Evolutionary conservation across 1,284 basidiomycete genomes (phyloP).

Genomic region (Apiotrichum akiyoshidainum): DNA sequence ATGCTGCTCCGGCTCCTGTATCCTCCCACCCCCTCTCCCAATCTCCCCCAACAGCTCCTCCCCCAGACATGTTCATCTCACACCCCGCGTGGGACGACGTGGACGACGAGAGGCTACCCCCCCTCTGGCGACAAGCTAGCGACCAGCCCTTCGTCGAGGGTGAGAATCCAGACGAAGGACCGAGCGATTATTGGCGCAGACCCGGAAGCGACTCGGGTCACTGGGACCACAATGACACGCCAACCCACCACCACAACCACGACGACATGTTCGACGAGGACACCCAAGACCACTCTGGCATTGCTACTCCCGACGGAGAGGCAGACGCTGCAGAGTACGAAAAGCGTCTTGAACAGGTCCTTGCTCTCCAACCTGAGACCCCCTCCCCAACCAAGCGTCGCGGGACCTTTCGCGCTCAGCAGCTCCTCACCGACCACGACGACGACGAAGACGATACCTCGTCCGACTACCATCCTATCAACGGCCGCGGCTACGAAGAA

Average conservation of each 20-base stretch:
- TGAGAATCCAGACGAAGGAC: constrained; percentile 15
- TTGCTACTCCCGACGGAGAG: constrained; percentile 1
- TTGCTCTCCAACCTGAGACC: constrained; percentile 8
- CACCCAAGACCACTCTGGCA: background rate
- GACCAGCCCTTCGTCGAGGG: constrained; percentile 5
- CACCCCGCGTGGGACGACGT: constrained; percentile 1
- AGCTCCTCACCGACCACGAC: background rate
- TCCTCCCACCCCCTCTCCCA: background rate
- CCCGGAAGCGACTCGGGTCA: background rate
- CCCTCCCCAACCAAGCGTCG: constrained; percentile 14
- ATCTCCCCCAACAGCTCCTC: background rate
- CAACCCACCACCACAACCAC: too few relatives aligned
- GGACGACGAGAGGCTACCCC: constrained; percentile 4
- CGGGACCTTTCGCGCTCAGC: background rate
- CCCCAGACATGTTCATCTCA: background rate
- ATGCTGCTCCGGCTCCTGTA: background rate
- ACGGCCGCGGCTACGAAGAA: constrained; percentile 19
- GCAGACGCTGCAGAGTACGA: constrained; percentile 20
- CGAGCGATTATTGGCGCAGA: constrained; percentile 25
- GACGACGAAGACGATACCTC: constrained; percentile 20
- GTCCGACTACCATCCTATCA: constrained; percentile 26
- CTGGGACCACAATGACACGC: background rate
- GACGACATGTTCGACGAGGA: background rate
- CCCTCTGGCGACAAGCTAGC: constrained; percentile 17
- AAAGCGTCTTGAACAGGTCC: constrained; percentile 20